Percentiles rank a stretch among this genome's conserved stretches.
Conservation (phyloP, 1,139 yeast species). For the Kodamaea plutei region DNA sequence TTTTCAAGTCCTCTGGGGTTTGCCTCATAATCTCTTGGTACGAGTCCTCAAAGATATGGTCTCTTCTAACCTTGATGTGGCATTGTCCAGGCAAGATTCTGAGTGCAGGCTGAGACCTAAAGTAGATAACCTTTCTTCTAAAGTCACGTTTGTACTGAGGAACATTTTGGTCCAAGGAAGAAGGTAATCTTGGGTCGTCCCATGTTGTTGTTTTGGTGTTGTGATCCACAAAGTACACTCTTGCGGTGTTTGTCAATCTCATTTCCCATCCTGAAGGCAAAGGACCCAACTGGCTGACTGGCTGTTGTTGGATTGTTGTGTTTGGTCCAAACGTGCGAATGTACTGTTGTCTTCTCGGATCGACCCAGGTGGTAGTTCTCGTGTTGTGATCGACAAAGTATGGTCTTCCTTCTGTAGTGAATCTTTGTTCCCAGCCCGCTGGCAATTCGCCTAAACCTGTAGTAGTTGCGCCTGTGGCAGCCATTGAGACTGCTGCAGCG, state of each 20-base stretch:
- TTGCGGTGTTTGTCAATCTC: slow-evolving; percentile 97
- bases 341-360: slow-evolving; percentile 97
- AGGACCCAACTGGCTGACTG: slow-evolving; percentile 97
- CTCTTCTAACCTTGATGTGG: slow-evolving; percentile 95
- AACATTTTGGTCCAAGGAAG: slow-evolving; percentile 94
- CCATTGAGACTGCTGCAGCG: slow-evolving; percentile 73
- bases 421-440: slow-evolving; percentile 98
- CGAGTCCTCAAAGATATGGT: slow-evolving; percentile 93
- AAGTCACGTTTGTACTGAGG: slow-evolving; percentile 99
- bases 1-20: slow-evolving; percentile 95
- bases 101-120: slow-evolving; percentile 96
- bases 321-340: slow-evolving; percentile 91
- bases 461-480: slow-evolving; percentile 88
- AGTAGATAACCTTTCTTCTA: slow-evolving; percentile 93
- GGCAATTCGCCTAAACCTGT: slow-evolving; percentile 97
- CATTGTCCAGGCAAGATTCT: slow-evolving; percentile 98
- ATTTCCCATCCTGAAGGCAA: slow-evolving; percentile 99
- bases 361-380: slow-evolving; percentile 99
- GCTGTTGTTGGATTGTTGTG: slow-evolving; percentile 92
- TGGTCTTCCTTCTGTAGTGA: slow-evolving; percentile 96
- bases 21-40: slow-evolving; percentile 99
- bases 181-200: slow-evolving; percentile 99
- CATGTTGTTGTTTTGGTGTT: slow-evolving; percentile 98
- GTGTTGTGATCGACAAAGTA: slow-evolving; percentile 98
- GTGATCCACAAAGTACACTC: slow-evolving; percentile 98